These are phyloP conservation scores for Tricholoma matsutake DNA, from an alignment of 768 basidiomycete genomes.

Conservation along the genomic window DNA sequence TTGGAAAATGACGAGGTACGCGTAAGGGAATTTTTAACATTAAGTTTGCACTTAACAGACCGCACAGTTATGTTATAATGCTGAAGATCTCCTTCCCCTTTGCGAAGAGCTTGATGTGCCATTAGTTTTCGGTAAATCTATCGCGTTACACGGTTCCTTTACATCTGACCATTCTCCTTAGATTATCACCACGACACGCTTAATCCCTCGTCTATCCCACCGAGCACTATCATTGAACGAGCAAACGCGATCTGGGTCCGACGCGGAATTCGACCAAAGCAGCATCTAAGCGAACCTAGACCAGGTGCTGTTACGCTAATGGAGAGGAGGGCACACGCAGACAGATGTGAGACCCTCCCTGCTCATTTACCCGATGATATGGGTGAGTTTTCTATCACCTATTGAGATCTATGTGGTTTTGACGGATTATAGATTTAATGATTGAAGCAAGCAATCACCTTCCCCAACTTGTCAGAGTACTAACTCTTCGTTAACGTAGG, in stretches of 20 bases:
- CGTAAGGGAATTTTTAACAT: background rate
- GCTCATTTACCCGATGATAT: conserved; percentile 63
- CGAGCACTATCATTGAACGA: conserved; percentile 64
- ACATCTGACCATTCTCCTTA: conserved; percentile 11
- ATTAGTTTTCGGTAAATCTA: conserved; percentile 53
- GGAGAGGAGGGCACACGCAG: conserved; percentile 85
- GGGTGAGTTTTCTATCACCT: conserved; percentile 32
- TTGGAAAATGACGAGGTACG: conserved; percentile 93
- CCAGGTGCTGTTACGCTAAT: conserved; percentile 79
- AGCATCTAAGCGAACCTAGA: conserved; percentile 90
- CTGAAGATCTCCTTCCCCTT: conserved; percentile 82
- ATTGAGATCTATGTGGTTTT: conserved; percentile 7
- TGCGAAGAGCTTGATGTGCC: conserved; percentile 83
- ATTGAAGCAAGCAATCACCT: conserved; percentile 52
- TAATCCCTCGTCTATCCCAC: conserved; percentile 55
- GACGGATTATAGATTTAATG: conserved; percentile 64
- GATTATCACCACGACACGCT: conserved; percentile 86
- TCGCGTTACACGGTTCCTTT: conserved; percentile 21
- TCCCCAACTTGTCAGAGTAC: background rate
- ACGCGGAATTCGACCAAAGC: conserved; percentile 84
- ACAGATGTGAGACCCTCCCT: conserved; percentile 72
- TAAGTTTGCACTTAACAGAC: background rate
- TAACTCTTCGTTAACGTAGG: conserved; percentile 28
- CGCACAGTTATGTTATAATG: conserved; percentile 73
- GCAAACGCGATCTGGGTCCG: conserved; percentile 71